These are phyloP conservation scores for Colletotrichum sp. DNA, from an alignment of 2,329 filamentous ascomycete genomes.

Conservation along the genomic window DNA sequence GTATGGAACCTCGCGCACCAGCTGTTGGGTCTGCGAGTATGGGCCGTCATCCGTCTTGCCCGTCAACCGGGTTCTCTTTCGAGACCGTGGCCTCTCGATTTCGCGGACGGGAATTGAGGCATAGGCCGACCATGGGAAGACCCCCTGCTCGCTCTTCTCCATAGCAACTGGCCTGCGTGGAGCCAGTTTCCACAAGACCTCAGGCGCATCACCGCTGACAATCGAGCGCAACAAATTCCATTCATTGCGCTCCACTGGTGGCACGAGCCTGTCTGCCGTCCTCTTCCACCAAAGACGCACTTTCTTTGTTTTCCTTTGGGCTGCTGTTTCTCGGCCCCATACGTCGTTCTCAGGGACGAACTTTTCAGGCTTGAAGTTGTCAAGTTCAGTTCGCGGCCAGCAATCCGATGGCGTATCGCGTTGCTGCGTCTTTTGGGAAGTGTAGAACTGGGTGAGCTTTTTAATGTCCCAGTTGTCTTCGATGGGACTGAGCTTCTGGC, in stretches of 20 bases:
- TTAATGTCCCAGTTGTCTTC: constrained; percentile 54
- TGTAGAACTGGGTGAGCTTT: constrained; percentile 47
- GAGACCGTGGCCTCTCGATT: constrained; percentile 41
- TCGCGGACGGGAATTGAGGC: constrained; percentile 41
- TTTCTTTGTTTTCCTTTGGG: constrained; percentile 45
- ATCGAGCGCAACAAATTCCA: constrained; percentile 61
- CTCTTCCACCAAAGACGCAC: constrained; percentile 52
- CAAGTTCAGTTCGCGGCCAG: constrained; percentile 27
- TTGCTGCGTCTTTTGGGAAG: constrained; percentile 44
- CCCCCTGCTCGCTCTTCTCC: background rate
- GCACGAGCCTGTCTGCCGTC: constrained; percentile 51
- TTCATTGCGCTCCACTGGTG: constrained; percentile 58
- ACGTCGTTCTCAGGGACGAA: constrained; percentile 47
- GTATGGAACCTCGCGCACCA: constrained; percentile 24
- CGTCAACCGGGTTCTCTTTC: constrained; percentile 38
- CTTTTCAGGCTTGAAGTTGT: constrained; percentile 37
- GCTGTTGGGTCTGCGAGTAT: constrained; percentile 33
- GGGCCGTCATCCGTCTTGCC: constrained; percentile 41
- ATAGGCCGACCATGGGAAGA: constrained; percentile 50
- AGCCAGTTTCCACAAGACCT: constrained; percentile 42
- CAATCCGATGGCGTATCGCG: constrained; percentile 21
- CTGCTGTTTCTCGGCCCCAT: constrained; percentile 52
- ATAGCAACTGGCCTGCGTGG: constrained; percentile 35
- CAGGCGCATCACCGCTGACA: constrained; percentile 43
- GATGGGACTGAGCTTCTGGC: constrained; percentile 28